Percentiles rank a stretch among this genome's conserved stretches.
Evolutionary conservation across 352 stramenopile species (phyloP).

Genomic region (Phytopythium delawarense): DNA sequence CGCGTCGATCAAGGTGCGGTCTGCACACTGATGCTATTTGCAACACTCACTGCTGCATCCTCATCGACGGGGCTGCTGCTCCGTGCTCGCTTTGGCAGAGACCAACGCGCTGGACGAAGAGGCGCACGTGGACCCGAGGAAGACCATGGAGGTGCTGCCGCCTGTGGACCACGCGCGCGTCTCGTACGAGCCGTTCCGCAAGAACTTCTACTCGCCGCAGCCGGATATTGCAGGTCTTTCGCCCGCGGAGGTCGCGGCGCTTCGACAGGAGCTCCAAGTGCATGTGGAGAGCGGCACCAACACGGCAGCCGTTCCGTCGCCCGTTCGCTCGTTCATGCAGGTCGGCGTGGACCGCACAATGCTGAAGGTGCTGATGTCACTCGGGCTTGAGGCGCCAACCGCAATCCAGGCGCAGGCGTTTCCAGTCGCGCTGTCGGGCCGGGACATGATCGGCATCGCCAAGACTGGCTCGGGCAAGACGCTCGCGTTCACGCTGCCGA

Average conservation of each 20-base stretch:
- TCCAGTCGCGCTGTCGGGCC: slow-evolving; percentile 65
- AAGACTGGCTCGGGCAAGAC: slow-evolving; percentile 98
- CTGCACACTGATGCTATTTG: background rate
- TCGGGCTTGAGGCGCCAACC: slow-evolving; percentile 68
- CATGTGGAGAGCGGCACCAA: slow-evolving; percentile 34
- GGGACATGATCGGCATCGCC: slow-evolving; percentile 85
- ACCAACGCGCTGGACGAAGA: background rate
- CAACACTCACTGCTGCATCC: background rate
- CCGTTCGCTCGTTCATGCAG: slow-evolving; percentile 77
- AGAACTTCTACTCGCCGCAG: slow-evolving; percentile 64
- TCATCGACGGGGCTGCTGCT: background rate
- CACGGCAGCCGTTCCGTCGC: slow-evolving; percentile 24
- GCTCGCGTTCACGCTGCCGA: slow-evolving; percentile 95
- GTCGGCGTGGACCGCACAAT: slow-evolving; percentile 64
- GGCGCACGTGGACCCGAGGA: slow-evolving; percentile 24
- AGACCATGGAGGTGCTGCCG: slow-evolving; percentile 74
- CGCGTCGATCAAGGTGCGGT: slow-evolving; percentile 26
- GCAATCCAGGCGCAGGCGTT: slow-evolving; percentile 84
- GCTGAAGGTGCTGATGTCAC: slow-evolving; percentile 63
- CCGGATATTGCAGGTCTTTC: slow-evolving; percentile 33
- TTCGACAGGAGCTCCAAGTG: slow-evolving; percentile 48
- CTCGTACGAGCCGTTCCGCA: slow-evolving; percentile 81
- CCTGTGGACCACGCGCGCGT: slow-evolving; percentile 67
- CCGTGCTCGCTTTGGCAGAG: background rate
- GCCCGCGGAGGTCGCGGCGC: slow-evolving; percentile 25